Evolutionary conservation across 2,329 filamentous ascomycete genomes (phyloP).

Genomic region (Rutstroemia sp.): DNA sequence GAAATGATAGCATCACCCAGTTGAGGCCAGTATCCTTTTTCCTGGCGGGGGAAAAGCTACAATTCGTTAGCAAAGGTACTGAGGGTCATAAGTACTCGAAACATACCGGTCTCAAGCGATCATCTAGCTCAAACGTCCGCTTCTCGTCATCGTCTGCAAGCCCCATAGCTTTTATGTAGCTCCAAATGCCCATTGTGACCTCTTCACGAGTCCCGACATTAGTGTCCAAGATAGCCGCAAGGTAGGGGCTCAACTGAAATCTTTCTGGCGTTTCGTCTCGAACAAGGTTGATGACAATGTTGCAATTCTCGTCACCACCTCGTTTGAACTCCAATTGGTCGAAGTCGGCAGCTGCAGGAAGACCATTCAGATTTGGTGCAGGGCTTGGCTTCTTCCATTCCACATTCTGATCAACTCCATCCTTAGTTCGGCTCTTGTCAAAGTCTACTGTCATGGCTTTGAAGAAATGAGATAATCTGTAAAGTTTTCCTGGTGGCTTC

Average conservation of each 20-base stretch:
- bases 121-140: slow-evolving; percentile 84
- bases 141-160: slow-evolving; percentile 94
- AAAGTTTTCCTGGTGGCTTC: slow-evolving; percentile 38
- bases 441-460: slow-evolving; percentile 70
- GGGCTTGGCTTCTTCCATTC: slow-evolving; percentile 80
- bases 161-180: slow-evolving; percentile 80
- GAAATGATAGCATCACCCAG: slow-evolving; percentile 72
- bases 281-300: slow-evolving; percentile 80
- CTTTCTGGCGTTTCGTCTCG: slow-evolving; percentile 82
- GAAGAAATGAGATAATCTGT: slow-evolving; percentile 72
- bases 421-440: slow-evolving; percentile 53
- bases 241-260: slow-evolving; percentile 67
- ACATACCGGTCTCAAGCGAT: slow-evolving; percentile 66
- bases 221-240: slow-evolving; percentile 81
- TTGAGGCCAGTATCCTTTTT: slow-evolving; percentile 77
- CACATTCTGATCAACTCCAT: slow-evolving; percentile 50
- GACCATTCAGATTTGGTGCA: slow-evolving; percentile 40
- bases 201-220: slow-evolving; percentile 81
- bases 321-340: slow-evolving; percentile 89
- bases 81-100: not conserved
- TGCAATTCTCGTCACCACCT: slow-evolving; percentile 84
- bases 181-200: slow-evolving; percentile 87
- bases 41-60: slow-evolving; percentile 34
- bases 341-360: slow-evolving; percentile 65
- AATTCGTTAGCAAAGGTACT: not conserved